phyloP scores from a whole-genome alignment of 805 yeast species.

The Zygoascus flipseniorum region DNA sequence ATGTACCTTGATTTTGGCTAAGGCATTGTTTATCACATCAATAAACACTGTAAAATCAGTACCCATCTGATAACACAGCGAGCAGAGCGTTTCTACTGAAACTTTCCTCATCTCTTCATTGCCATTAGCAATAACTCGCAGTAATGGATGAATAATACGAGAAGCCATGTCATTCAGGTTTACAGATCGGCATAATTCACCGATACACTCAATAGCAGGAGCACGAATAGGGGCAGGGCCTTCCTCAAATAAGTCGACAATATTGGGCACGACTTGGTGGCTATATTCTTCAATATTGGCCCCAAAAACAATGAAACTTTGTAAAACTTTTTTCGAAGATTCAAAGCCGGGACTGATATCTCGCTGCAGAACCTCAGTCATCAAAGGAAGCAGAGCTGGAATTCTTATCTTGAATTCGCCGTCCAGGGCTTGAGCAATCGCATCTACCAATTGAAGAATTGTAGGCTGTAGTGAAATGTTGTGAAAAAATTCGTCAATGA shows the following conservation, averaged over 20 bases:
- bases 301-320: constrained; percentile 81
- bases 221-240: constrained; percentile 51
- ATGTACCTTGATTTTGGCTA: constrained; percentile 55
- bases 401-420: constrained; percentile 86
- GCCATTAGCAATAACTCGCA: constrained; percentile 49
- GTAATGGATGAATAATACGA: constrained; percentile 76
- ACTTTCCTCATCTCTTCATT: constrained; percentile 55
- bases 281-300: constrained; percentile 80
- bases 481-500: constrained; percentile 66
- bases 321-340: constrained; percentile 61
- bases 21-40: constrained; percentile 60
- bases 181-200: constrained; percentile 66
- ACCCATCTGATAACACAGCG: constrained; percentile 74
- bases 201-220: constrained; percentile 75
- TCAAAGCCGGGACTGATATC: constrained; percentile 46
- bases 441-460: constrained; percentile 71
- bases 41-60: constrained; percentile 77
- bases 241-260: constrained; percentile 72
- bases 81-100: constrained; percentile 65
- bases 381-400: constrained; percentile 65
- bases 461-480: constrained; percentile 62
- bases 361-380: constrained; percentile 67
- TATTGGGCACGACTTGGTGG: constrained; percentile 78
- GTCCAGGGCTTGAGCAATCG: constrained; percentile 76
- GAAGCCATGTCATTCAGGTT: constrained; percentile 82